Evolutionary conservation across 73 alveolate genomes (phyloP).

Genomic region (Blepharisma stoltei): DNA sequence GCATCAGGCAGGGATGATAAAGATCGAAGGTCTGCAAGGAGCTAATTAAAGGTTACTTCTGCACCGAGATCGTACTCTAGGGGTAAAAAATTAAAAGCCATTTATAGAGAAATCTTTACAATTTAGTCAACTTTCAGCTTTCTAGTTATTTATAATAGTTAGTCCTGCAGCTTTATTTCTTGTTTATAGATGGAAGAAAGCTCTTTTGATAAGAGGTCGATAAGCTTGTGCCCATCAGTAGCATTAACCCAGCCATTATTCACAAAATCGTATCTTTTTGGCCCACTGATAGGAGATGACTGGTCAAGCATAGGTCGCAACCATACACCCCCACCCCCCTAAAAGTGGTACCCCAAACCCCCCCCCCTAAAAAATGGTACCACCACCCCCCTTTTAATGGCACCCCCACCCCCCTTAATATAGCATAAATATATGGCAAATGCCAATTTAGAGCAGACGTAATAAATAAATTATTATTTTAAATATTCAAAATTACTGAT

Average conservation of each 20-base stretch:
- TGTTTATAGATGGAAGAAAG: background rate
- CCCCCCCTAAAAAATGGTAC: too few species aligned
- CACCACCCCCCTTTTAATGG: too few species aligned
- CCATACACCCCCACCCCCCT: too few species aligned
- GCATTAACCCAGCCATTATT: background rate
- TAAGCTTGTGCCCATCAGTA: background rate
- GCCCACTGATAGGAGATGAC: background rate
- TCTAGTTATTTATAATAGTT: background rate
- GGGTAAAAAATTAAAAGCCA: conserved; percentile 25
- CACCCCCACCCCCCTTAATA: too few species aligned
- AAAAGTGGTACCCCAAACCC: too few species aligned
- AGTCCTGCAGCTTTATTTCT: background rate
- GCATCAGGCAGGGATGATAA: conserved; percentile 12
- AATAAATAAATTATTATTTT: too few species aligned
- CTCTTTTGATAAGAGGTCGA: background rate
- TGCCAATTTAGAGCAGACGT: too few species aligned
- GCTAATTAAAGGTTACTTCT: conserved; percentile 16
- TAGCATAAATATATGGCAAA: too few species aligned
- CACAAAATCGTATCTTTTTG: background rate
- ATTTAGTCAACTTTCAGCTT: background rate
- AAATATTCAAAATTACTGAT: too few species aligned
- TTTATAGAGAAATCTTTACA: background rate
- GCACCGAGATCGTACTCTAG: conserved; percentile 18
- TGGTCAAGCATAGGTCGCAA: too few species aligned
- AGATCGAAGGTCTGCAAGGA: conserved; percentile 1